These are phyloP conservation scores for Agaricales sp. DNA, from an alignment of 1,284 basidiomycete species.

Conservation along the genomic window DNA sequence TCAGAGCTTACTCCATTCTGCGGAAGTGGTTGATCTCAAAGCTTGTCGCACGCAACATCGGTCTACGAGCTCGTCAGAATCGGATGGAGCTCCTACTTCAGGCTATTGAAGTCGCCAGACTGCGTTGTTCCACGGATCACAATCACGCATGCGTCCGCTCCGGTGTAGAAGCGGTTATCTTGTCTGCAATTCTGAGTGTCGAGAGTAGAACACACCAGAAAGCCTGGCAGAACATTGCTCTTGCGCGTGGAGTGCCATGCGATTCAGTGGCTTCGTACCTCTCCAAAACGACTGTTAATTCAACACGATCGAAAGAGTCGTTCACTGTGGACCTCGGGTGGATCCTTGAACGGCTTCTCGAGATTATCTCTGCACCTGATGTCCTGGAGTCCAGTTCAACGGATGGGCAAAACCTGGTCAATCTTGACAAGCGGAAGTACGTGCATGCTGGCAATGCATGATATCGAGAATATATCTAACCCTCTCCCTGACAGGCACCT, in stretches of 20 bases:
- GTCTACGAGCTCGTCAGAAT: constrained; percentile 49
- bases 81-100: constrained; percentile 62
- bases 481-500: constrained; percentile 41
- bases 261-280: constrained; percentile 53
- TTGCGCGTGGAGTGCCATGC: constrained; percentile 41
- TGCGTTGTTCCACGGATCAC: constrained; percentile 28
- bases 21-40: constrained; percentile 69
- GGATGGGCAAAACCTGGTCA: constrained; percentile 51
- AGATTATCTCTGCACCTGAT: constrained; percentile 65
- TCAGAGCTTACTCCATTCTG: constrained; percentile 62
- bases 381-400: constrained; percentile 43
- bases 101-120: constrained; percentile 60
- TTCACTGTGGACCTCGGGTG: constrained; percentile 71
- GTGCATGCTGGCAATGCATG: constrained; percentile 10
- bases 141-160: constrained; percentile 53
- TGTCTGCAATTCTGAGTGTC: constrained; percentile 59
- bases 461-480: constrained; percentile 8
- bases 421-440: constrained; percentile 74
- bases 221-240: constrained; percentile 64
- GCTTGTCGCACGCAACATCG: constrained; percentile 50
- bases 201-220: constrained; percentile 64
- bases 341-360: constrained; percentile 69
- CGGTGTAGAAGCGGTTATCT: constrained; percentile 65
- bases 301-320: constrained; percentile 33
- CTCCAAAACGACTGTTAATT: constrained; percentile 33